Base-by-base conservation (phyloP, 176 grass and related monocot genomes). In the Avena insularis region DNA sequence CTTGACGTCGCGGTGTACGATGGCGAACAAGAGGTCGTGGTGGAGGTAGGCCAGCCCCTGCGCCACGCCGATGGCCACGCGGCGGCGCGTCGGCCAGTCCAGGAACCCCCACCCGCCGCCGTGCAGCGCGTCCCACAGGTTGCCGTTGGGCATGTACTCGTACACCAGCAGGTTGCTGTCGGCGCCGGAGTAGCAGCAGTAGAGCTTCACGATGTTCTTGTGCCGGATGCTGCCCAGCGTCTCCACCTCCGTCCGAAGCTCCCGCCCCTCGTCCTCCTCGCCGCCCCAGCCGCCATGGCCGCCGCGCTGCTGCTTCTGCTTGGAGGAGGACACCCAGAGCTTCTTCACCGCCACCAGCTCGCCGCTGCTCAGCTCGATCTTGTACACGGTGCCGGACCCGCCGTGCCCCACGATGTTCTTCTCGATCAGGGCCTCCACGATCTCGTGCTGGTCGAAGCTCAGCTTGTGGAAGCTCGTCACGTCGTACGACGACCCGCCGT, bases 181-280 rank as follows among this genome's bases (percentile, higher is more conserved):
- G 15, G 80, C 71, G 83, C 94, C 85, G 1, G 97, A 87, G 92
- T 94, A 99, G 92, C 94, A 99, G 86, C 97, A 96, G 86, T 96
- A 96, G 49, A 99, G 92, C 90, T 99, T 99, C 6, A 99, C 91
- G 54, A 99, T 97, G 94, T 99, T 99, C 94, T 99, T 99, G 86
- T 99, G 97, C 53, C 94, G 82, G 62, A 99, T 97, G 91, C 97
- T 94, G n/a, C 92, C 97, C n/a, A 99, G 80, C 79, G 92, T 99
- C 94, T 99, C 97, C 15, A 99, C 94, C 85, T 97, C 94, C 23
- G 94, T 94, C 9, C 88, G 85, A 3, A 99, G 90, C 81, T 99
- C 92, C 0, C 92, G 68, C 71, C 96, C 92, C 9, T 94, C 73
- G 77, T 56, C 75, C 50, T 77, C 75, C 50, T 56, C 73, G 84